phyloP scores from a whole-genome alignment of 2,329 filamentous ascomycete species.

The Ceratocystis ficicola region DNA sequence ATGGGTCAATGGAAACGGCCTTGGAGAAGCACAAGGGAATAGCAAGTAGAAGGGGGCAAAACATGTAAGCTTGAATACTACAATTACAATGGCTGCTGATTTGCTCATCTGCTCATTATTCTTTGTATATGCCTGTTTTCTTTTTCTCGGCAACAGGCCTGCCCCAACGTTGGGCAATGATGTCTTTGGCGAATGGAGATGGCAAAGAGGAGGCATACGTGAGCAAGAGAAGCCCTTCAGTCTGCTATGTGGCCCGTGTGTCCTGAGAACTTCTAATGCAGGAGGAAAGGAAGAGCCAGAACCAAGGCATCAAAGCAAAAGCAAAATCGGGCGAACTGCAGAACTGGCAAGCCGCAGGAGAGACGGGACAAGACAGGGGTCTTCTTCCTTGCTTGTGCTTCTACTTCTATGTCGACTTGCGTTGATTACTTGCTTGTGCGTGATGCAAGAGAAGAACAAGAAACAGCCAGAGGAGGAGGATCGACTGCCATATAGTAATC shows the following conservation, averaged over 20 bases:
- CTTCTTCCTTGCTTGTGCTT: not conserved
- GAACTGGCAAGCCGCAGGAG: no score
- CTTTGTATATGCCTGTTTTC: not conserved
- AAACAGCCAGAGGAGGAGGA: not conserved
- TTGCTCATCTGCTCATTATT: not conserved
- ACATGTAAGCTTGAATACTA: not conserved
- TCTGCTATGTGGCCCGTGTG: not conserved
- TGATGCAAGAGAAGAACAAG: conserved; percentile 7
- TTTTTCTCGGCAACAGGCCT: not conserved
- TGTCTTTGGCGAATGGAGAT: not conserved
- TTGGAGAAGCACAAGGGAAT: not conserved
- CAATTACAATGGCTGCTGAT: not conserved
- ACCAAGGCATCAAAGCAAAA: not conserved
- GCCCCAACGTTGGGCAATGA: not conserved
- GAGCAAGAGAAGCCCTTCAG: not conserved
- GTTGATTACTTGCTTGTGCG: conserved; percentile 10
- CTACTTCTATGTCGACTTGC: not conserved
- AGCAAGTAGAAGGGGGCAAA: not conserved
- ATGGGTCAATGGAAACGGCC: not conserved
- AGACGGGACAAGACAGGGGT: not conserved
- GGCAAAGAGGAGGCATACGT: not conserved
- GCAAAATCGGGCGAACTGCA: not conserved
- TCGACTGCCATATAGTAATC: not conserved
- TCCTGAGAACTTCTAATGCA: not conserved
- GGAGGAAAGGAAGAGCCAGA: not conserved